Conservation (phyloP, 169 alveolate genomes). For the Babesia caballi region DNA sequence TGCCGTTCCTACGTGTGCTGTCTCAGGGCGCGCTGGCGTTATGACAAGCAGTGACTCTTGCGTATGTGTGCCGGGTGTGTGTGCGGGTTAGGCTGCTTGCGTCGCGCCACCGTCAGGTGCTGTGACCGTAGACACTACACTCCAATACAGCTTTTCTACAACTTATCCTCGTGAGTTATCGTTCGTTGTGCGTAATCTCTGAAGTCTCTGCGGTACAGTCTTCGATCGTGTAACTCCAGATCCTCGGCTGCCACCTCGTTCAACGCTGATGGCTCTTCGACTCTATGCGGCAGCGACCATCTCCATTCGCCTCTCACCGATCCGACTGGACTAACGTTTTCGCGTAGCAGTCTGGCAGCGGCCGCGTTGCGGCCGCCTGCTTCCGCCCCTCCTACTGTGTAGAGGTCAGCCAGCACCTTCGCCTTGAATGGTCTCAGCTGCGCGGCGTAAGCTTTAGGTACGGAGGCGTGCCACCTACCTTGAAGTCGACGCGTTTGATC, state of each 20-base stretch:
- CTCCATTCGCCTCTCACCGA: conserved; percentile 77
- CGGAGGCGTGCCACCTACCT: conserved; percentile 31
- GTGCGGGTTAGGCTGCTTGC: not conserved
- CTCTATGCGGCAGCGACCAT: conserved; percentile 61
- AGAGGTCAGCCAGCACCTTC: conserved; percentile 67
- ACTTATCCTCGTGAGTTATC: not conserved
- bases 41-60: no score
- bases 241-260: conserved; percentile 17
- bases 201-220: not conserved
- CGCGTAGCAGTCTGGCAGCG: conserved; percentile 39
- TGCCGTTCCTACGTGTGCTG: no score
- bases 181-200: not conserved
- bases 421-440: conserved; percentile 74
- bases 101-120: no score
- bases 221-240: no score
- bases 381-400: conserved; percentile 42
- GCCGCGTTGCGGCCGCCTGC: not conserved
- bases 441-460: not conserved
- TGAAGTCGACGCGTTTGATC: conserved; percentile 55
- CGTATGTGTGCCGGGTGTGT: no score
- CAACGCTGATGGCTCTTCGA: conserved; percentile 32
- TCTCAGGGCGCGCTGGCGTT: no score
- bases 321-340: conserved; percentile 69
- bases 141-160: not conserved
- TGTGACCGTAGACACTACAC: not conserved